Percentiles rank a stretch among this genome's conserved stretches.
phyloP scores from a whole-genome alignment of 2,329 filamentous ascomycete genomes.

The Colletotrichum lentis region DNA sequence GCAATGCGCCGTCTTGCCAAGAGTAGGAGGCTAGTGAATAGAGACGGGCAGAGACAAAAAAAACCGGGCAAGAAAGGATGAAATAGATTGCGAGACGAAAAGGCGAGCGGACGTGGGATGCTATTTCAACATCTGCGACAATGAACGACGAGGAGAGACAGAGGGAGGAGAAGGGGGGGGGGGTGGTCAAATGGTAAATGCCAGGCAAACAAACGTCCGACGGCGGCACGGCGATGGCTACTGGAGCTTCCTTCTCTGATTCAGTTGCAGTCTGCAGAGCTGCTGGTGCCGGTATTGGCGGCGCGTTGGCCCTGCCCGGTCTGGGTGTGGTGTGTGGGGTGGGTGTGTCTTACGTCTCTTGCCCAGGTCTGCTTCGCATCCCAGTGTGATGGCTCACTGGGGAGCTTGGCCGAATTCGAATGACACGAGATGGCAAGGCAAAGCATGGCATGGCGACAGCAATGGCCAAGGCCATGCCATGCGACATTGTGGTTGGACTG shows the following conservation, averaged over 20 bases:
- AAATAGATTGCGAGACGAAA: conserved; percentile 1
- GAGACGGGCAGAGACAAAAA: not conserved
- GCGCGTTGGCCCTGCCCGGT: not conserved
- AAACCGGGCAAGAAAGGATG: not conserved
- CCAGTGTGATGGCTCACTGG: not conserved
- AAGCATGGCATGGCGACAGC: conserved; percentile 8
- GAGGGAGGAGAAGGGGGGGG: not conserved
- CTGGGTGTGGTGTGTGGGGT: not conserved
- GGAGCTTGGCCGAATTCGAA: conserved; percentile 7
- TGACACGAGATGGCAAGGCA: conserved; percentile 18
- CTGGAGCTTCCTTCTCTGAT: not conserved
- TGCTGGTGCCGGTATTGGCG: conserved; percentile 2
- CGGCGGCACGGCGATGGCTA: not conserved
- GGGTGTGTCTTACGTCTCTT: not conserved
- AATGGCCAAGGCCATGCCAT: not conserved
- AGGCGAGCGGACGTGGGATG: conserved; percentile 16
- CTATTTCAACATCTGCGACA: conserved; percentile 25
- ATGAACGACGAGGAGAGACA: not conserved
- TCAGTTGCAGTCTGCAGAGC: not conserved
- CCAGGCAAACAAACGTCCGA: not conserved
- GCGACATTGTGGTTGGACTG: not conserved
- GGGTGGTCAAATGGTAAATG: not conserved
- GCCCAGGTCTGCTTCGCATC: not conserved
- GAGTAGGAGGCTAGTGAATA: not conserved
- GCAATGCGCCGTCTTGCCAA: conserved; percentile 18